phyloP scores from a whole-genome alignment of 164 flowering plant species.

The Umbellularia californica region DNA sequence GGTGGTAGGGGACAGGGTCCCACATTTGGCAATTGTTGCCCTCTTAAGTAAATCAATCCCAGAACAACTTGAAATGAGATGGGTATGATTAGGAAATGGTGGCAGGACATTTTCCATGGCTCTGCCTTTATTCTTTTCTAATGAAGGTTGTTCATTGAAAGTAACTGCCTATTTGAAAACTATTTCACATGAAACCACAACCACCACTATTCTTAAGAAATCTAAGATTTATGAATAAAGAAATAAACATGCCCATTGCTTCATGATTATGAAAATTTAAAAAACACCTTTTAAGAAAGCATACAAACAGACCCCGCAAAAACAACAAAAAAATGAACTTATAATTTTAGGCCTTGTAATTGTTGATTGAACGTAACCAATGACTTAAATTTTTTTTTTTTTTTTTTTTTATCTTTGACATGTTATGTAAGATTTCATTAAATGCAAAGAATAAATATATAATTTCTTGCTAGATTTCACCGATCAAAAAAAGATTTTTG shows the following conservation, averaged over 20 bases:
- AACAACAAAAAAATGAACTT: neutral
- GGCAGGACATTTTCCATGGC: neutral
- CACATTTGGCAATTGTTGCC: neutral
- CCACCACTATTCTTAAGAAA: neutral
- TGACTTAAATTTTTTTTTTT: too few species aligned
- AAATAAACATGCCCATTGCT: neutral
- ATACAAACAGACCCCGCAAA: too few species aligned
- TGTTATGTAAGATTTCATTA: too few species aligned
- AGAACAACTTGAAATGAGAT: neutral
- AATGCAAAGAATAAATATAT: too few species aligned
- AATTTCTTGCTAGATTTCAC: too few species aligned
- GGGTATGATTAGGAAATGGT: neutral
- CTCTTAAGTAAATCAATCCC: neutral
- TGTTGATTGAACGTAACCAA: too few species aligned
- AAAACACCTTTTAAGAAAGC: too few species aligned
- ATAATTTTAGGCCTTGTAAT: too few species aligned
- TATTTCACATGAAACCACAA: neutral
- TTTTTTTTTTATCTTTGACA: too few species aligned
- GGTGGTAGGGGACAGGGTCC: neutral
- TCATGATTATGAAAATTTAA: neutral
- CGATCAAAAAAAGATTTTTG: too few species aligned
- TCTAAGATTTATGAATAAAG: too few species aligned
- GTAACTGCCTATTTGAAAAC: neutral
- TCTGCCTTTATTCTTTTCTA: neutral
- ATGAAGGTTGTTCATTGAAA: neutral